phyloP scores from a whole-genome alignment of 106 monocot species.

The Platanthera zijinensis region DNA sequence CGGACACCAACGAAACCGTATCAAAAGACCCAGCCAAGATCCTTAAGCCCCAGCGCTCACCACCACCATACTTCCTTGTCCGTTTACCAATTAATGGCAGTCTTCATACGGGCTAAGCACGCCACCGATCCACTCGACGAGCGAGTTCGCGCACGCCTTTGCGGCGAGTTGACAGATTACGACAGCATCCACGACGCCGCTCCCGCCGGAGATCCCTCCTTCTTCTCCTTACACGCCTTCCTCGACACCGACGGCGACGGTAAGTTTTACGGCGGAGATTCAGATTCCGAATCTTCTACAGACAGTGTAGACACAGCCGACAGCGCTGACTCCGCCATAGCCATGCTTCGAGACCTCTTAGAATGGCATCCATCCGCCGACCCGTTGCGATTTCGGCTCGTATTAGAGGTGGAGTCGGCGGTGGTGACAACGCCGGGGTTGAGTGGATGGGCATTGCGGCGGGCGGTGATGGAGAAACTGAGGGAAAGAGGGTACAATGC shows the following conservation, averaged over 20 bases:
- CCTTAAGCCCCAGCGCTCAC: background rate
- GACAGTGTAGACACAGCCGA: background rate
- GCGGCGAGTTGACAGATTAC: slow-evolving; percentile 6
- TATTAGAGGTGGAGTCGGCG: background rate
- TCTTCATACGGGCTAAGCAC: slow-evolving; percentile 26
- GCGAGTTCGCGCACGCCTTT: slow-evolving; percentile 17
- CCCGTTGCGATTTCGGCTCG: background rate
- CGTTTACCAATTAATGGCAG: slow-evolving; percentile 8
- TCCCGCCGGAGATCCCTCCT: background rate
- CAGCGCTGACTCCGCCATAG: background rate
- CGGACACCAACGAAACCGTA: too few relatives aligned
- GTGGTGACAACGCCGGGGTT: background rate
- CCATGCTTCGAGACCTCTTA: slow-evolving; percentile 7
- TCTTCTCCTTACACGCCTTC: slow-evolving; percentile 27
- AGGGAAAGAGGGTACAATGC: slow-evolving; percentile 43
- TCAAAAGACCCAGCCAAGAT: too few relatives aligned
- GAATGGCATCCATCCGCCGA: background rate
- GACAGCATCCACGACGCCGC: slow-evolving; percentile 24
- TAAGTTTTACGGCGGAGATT: background rate
- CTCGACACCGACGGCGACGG: slow-evolving; percentile 7
- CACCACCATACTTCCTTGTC: background rate
- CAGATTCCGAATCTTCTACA: background rate
- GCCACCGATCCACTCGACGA: slow-evolving; percentile 31
- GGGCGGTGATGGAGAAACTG: slow-evolving; percentile 32
- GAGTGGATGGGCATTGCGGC: slow-evolving; percentile 6